Evolutionary conservation across 1,139 yeast genomes (phyloP).

Genomic region (Martiniozyma asiatica): DNA sequence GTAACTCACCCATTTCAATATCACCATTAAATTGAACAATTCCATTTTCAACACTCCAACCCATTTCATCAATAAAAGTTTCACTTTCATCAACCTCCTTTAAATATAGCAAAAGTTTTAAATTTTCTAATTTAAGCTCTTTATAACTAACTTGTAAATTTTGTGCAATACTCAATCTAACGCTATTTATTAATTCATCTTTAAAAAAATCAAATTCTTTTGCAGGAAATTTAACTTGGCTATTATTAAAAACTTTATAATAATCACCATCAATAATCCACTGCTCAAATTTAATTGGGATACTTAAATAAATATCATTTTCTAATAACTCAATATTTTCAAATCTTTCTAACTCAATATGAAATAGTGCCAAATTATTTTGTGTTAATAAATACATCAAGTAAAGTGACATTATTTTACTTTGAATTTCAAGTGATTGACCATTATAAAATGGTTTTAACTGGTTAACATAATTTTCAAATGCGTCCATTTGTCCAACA

Average conservation of each 20-base stretch:
- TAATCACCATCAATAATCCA: conserved; percentile 96
- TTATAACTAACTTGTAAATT: conserved; percentile 74
- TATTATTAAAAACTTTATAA: conserved; percentile 79
- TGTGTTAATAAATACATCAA: conserved; percentile 66
- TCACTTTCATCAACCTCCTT: conserved; percentile 56
- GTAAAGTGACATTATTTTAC: conserved; percentile 68
- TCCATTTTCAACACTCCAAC: conserved; percentile 56
- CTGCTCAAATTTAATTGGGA: conserved; percentile 82
- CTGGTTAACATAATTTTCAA: conserved; percentile 65
- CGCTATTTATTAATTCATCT: conserved; percentile 57
- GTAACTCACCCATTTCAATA: conserved; percentile 13
- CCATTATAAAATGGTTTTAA: conserved; percentile 62
- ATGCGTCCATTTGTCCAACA: conserved; percentile 46
- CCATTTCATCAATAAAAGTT: conserved; percentile 43
- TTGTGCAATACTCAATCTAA: conserved; percentile 78
- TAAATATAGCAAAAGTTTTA: conserved; percentile 69
- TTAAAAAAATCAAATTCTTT: conserved; percentile 50
- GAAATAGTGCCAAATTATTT: conserved; percentile 80
- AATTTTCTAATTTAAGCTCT: conserved; percentile 67
- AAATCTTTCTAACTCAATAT: conserved; percentile 73
- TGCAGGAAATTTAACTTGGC: conserved; percentile 37
- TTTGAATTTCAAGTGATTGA: conserved; percentile 51
- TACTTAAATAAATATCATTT: conserved; percentile 48
- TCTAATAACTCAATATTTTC: conserved; percentile 49
- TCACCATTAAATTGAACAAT: conserved; percentile 41